Evolutionary conservation across 176 grass and related monocot species (phyloP).

Genomic region (Oropetium thomaeum): DNA sequence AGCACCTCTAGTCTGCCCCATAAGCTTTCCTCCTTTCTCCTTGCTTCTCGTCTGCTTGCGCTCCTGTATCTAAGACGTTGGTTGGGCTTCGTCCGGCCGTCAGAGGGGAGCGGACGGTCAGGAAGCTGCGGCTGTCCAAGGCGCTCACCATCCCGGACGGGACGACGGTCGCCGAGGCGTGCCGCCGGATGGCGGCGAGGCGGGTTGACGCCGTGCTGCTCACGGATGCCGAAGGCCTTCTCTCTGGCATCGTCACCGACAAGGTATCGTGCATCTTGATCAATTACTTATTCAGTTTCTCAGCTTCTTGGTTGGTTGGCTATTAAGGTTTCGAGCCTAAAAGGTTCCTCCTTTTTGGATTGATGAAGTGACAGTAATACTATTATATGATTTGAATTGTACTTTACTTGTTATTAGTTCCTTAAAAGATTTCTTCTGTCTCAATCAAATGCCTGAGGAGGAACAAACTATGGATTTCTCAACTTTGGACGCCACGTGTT

Average conservation of each 20-base stretch:
- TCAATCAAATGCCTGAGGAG: conserved; percentile 26
- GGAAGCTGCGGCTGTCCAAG: conserved; percentile 85
- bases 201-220: conserved; percentile 78
- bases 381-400: conserved; percentile 15
- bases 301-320: background rate
- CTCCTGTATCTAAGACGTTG: background rate
- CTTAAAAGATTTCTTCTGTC: conserved; percentile 29
- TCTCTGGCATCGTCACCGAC: conserved; percentile 93
- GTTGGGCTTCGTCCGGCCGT: background rate
- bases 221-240: conserved; percentile 72
- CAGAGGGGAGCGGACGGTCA: conserved; percentile 86
- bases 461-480: background rate
- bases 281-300: background rate
- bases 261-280: conserved; percentile 48
- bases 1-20: background rate
- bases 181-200: conserved; percentile 67
- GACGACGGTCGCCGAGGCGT: conserved; percentile 77
- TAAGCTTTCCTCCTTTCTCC: background rate
- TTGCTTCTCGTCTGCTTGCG: background rate
- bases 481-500: background rate
- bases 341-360: background rate
- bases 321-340: background rate
- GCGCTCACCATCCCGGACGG: conserved; percentile 83
- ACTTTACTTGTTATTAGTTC: background rate
- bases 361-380: background rate